Evolutionary conservation across 148 eudicot species (phyloP), one percentile per base, ranked within the genome.

Genomic region (Salicornia ramosissima): DNA sequence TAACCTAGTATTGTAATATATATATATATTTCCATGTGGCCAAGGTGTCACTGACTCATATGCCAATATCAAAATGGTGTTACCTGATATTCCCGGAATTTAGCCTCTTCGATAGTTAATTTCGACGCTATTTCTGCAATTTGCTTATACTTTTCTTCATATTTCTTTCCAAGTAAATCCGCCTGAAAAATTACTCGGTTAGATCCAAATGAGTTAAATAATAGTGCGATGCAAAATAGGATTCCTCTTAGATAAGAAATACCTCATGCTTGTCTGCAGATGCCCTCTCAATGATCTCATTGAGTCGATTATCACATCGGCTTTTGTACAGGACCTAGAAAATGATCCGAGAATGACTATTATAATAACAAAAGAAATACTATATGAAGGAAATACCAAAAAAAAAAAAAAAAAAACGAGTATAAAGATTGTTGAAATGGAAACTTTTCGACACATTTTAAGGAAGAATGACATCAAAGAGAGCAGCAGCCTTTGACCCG

Each of bases 241-340:
- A 29, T 22, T 19, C 28, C 8, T 43, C 52, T 6, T 6, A 43
- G 58, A 30, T 31, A 31, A 24, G 65, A 70, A 54, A 53, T 88
- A 94, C 99, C 96, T 94, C 99, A 46, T 82, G 86, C 82, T 88
- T 94, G 84, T 90, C 99, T 42, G 99, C 91, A 52, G 83, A 67
- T 64, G 97, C 99, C 78, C 99, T 83, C 86, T 94, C 99, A 28
- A 92, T 94, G 43, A 94, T 94, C 83, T 94, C 99, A 86, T 94
- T 94, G 46, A 94, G 97, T 34, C 97, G 84, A 81, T 94, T 94
- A 43, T 94, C 99, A 78, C 99, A 91, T 75, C 93, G 86, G 72
- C 99, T 94, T 85, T 86, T 94, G 79, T 90, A 94, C 53, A 94
- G 75, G 63, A 94, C 99, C 99, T 94, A 74, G 51, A 40, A 56